These are phyloP conservation scores for Penicillium sp. DNA, from an alignment of 2,329 filamentous ascomycete genomes.

Conservation along the genomic window DNA sequence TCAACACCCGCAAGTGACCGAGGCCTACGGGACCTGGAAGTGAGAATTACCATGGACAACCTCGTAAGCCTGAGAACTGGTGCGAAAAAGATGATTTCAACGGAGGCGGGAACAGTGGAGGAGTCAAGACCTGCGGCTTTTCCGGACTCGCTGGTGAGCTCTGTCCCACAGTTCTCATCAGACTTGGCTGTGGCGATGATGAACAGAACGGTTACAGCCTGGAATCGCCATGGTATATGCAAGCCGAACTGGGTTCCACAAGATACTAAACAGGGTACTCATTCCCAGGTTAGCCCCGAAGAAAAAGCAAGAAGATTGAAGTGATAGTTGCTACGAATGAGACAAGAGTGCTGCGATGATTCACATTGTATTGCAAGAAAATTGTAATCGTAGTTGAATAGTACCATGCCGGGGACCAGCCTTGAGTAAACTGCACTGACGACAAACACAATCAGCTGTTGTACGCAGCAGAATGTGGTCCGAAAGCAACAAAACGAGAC, in stretches of 20 bases:
- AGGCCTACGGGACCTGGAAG: neutral
- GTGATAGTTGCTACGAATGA: neutral
- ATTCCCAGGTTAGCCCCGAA: neutral
- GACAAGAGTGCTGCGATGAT: neutral
- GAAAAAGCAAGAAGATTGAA: neutral
- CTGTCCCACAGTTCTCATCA: neutral
- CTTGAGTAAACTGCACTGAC: too few relatives aligned
- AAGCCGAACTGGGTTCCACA: neutral
- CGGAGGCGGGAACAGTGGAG: neutral
- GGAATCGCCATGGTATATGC: neutral
- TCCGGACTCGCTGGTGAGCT: neutral
- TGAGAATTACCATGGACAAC: neutral
- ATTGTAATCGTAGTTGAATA: neutral
- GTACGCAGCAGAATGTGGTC: too few relatives aligned
- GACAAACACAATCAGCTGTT: too few relatives aligned
- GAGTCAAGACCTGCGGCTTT: neutral
- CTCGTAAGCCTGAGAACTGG: neutral
- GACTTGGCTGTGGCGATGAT: neutral
- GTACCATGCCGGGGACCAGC: too few relatives aligned
- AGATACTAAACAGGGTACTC: neutral
- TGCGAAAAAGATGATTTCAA: neutral
- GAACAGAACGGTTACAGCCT: neutral
- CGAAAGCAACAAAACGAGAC: too few relatives aligned
- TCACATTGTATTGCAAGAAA: neutral
- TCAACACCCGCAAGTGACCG: neutral